Evolutionary conservation across 768 basidiomycete species (phyloP).

Genomic region (Lepiota venenata): DNA sequence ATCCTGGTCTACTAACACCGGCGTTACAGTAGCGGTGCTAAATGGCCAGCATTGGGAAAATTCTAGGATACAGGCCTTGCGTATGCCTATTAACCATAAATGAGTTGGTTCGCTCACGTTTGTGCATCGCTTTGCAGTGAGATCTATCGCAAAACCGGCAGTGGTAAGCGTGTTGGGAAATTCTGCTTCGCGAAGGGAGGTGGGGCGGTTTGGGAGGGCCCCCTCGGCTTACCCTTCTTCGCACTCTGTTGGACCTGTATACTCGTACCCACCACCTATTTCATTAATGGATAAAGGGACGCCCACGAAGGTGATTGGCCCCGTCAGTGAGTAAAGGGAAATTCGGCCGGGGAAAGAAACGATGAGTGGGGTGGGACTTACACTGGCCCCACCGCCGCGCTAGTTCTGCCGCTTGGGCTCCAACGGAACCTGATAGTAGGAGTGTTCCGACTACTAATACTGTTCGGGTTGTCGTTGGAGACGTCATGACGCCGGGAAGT

Average conservation of each 20-base stretch:
- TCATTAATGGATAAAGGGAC: not conserved
- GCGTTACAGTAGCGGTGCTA: not conserved
- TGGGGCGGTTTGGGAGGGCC: no score
- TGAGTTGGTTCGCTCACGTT: not conserved
- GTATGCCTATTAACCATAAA: not conserved
- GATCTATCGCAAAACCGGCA: not conserved
- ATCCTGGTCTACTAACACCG: no score
- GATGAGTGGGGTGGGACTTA: not conserved
- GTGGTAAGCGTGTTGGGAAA: no score
- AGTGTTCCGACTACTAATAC: not conserved
- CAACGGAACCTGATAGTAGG: not conserved
- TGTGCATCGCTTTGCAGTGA: not conserved
- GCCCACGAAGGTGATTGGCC: not conserved
- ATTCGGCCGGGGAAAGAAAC: not conserved
- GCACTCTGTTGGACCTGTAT: constrained; percentile 9
- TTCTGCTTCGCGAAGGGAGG: no score
- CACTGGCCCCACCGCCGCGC: constrained; percentile 7
- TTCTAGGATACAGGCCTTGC: not conserved
- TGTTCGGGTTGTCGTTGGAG: not conserved
- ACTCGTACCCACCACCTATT: constrained; percentile 8
- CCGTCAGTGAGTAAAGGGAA: not conserved
- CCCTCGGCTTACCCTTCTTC: constrained; percentile 3
- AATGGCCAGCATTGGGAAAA: not conserved
- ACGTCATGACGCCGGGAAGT: not conserved
- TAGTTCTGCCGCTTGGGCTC: not conserved